Conservation (phyloP, 2,329 filamentous ascomycete genomes). For the Colletotrichum gloeosporioides region DNA sequence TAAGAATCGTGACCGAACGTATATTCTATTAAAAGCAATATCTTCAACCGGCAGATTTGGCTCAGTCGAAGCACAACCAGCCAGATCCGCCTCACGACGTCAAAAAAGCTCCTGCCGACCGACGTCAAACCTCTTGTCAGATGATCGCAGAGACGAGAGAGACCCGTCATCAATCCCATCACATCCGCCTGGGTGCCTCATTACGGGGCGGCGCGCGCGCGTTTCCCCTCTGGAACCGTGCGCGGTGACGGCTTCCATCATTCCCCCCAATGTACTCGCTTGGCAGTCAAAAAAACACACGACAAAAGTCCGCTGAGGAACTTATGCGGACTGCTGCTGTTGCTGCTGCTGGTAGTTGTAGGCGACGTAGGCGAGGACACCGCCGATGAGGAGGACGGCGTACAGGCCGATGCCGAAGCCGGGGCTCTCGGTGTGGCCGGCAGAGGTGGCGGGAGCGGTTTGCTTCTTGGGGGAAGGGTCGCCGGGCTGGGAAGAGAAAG, state of each 20-base stretch:
- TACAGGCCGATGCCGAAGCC: constrained; percentile 82
- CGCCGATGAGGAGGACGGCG: constrained; percentile 79
- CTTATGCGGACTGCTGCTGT: constrained; percentile 34
- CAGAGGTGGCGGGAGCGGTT: constrained; percentile 52
- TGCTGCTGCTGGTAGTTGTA: constrained; percentile 84
- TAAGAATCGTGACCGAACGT: constrained; percentile 2
- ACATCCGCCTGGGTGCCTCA: neutral
- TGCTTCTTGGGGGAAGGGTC: constrained; percentile 76
- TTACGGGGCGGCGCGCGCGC: neutral
- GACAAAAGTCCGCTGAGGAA: neutral
- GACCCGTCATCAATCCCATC: neutral
- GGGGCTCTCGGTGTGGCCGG: constrained; percentile 52
- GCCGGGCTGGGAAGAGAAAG: constrained; percentile 61
- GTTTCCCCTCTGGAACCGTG: neutral
- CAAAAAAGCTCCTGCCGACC: neutral
- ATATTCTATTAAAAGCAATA: constrained; percentile 18
- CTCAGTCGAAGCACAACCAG: neutral
- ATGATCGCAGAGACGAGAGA: neutral
- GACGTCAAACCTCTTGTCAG: neutral
- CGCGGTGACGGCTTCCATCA: neutral
- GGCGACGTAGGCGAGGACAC: constrained; percentile 75
- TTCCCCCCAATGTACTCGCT: neutral
- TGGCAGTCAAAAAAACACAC: neutral
- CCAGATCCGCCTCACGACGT: neutral
- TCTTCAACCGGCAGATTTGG: constrained; percentile 3